Evolutionary conservation across 176 grass and related monocot species (phyloP).

Genomic region (Calamus simplicifolius): DNA sequence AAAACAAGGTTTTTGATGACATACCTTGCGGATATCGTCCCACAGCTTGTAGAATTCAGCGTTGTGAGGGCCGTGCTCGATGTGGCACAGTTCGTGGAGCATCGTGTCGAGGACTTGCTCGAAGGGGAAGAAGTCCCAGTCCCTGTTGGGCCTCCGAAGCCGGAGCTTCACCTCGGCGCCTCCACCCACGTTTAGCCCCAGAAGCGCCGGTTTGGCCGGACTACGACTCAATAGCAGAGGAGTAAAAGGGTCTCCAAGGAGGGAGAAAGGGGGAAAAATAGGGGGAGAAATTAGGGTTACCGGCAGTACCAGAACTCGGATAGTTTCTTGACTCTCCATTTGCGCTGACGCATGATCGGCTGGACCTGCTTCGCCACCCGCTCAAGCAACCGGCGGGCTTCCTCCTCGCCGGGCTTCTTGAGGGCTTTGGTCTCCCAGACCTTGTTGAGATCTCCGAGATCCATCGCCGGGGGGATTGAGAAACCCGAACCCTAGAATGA

Average conservation of each 20-base stretch:
- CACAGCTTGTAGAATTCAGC: constrained; percentile 90
- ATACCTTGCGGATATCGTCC: constrained; percentile 90
- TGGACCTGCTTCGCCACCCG: constrained; percentile 87
- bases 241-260: neutral
- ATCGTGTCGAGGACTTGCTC: constrained; percentile 94
- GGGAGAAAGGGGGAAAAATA: neutral
- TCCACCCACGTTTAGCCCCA: constrained; percentile 65
- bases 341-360: constrained; percentile 91
- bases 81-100: constrained; percentile 93
- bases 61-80: constrained; percentile 57
- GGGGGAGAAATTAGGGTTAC: neutral
- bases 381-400: constrained; percentile 57
- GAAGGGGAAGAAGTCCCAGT: constrained; percentile 75
- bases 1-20: neutral
- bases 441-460: constrained; percentile 73
- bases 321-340: constrained; percentile 88
- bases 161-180: constrained; percentile 89
- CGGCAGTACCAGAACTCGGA: constrained; percentile 75
- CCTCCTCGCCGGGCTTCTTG: constrained; percentile 59
- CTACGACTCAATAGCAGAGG: constrained; percentile 11
- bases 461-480: constrained; percentile 36
- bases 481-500: neutral
- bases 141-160: constrained; percentile 49
- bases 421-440: constrained; percentile 74
- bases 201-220: constrained; percentile 64